Conservation (phyloP, 2,329 filamentous ascomycete species). For the Teratosphaeriaceae sp. region DNA sequence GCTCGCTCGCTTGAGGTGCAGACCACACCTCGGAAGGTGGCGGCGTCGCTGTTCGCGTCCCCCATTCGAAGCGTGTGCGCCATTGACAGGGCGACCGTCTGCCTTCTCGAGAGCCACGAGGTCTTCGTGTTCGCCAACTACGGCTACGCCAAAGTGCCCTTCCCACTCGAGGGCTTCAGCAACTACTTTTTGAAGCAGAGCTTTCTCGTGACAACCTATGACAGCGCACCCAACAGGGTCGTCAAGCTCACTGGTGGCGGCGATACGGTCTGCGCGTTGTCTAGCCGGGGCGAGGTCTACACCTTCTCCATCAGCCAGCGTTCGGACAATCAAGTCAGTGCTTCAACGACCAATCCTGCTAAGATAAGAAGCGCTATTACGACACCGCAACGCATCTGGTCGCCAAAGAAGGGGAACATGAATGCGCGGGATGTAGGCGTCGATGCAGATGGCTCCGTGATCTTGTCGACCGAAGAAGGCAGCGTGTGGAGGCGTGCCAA, state of each 20-base stretch:
- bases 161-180: constrained; percentile 67
- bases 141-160: constrained; percentile 81
- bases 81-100: constrained; percentile 82
- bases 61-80: constrained; percentile 73
- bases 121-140: constrained; percentile 95
- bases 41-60: constrained; percentile 70
- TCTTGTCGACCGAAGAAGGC: constrained; percentile 85
- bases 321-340: constrained; percentile 51
- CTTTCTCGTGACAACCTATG: constrained; percentile 59
- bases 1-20: constrained; percentile 87
- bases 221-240: constrained; percentile 61
- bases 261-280: constrained; percentile 85
- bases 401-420: constrained; percentile 73
- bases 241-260: constrained; percentile 74
- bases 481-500: constrained; percentile 89
- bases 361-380: constrained; percentile 83
- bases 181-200: constrained; percentile 63
- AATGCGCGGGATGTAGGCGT: constrained; percentile 82
- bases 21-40: constrained; percentile 74
- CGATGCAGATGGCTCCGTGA: constrained; percentile 88
- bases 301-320: constrained; percentile 70
- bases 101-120: constrained; percentile 77
- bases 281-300: constrained; percentile 78
- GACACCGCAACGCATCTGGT: constrained; percentile 77
- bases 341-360: constrained; percentile 84